Evolutionary conservation across 768 basidiomycete genomes (phyloP).

Genomic region (Melanogaster broomeanus): DNA sequence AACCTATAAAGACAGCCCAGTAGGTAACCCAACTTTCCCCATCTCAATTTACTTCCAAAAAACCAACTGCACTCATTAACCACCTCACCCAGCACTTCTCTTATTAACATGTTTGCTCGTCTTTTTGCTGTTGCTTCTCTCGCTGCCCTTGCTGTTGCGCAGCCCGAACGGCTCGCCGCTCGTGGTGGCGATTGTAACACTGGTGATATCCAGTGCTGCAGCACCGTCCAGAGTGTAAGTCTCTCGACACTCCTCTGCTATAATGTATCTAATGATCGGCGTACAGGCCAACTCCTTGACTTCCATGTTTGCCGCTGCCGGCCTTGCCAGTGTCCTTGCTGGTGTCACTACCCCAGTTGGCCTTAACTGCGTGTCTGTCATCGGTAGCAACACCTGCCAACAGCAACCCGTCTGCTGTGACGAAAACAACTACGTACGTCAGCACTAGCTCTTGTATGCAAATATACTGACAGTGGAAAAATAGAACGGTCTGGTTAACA

Average conservation of each 20-base stretch:
- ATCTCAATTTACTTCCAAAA: neutral
- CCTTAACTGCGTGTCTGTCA: neutral
- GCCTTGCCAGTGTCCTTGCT: neutral
- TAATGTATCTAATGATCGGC: neutral
- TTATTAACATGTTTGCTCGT: conserved; percentile 18
- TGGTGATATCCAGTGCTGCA: conserved; percentile 15
- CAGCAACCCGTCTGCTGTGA: conserved; percentile 15
- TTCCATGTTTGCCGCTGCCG: neutral
- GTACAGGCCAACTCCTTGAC: neutral
- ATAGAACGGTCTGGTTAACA: conserved; percentile 8
- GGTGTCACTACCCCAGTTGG: conserved; percentile 7
- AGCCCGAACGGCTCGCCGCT: neutral
- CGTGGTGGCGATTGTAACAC: conserved; percentile 14
- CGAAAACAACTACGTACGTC: conserved; percentile 3
- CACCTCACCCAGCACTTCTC: neutral
- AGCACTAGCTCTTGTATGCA: too few species aligned
- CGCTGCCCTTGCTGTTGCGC: conserved; percentile 14
- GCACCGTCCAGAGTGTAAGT: conserved; percentile 6
- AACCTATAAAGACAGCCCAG: conserved; percentile 9
- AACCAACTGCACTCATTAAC: conserved; percentile 7
- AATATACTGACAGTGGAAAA: neutral
- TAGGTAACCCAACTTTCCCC: neutral
- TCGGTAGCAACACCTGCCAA: conserved; percentile 8
- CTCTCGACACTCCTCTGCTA: neutral
- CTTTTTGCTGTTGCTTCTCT: conserved; percentile 12